These are phyloP conservation scores for Serendipita indica DNA, from an alignment of 768 basidiomycete genomes.

Conservation along the genomic window DNA sequence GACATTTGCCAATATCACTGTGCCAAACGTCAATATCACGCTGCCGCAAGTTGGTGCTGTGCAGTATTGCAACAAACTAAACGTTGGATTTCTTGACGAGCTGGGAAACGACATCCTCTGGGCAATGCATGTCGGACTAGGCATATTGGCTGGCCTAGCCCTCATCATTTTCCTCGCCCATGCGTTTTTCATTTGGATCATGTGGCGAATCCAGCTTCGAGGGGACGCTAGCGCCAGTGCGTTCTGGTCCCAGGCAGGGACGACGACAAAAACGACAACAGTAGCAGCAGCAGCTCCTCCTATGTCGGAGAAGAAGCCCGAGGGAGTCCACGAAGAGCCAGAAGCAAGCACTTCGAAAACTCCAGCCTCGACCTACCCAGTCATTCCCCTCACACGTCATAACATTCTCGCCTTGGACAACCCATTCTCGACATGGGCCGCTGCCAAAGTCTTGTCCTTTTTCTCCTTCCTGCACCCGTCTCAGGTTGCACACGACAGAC, in stretches of 20 bases:
- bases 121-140: constrained; percentile 61
- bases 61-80: constrained; percentile 61
- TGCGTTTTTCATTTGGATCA: constrained; percentile 74
- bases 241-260: neutral
- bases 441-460: neutral
- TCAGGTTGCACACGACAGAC: constrained; percentile 46
- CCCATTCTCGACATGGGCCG: neutral
- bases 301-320: neutral
- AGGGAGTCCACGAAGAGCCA: neutral
- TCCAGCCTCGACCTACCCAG: neutral
- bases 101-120: constrained; percentile 67
- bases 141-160: constrained; percentile 59
- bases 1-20: too few relatives aligned
- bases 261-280: neutral
- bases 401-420: neutral
- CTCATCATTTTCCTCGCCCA: constrained; percentile 59
- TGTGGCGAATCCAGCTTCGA: constrained; percentile 54
- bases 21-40: constrained; percentile 46
- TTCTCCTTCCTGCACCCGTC: constrained; percentile 35
- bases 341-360: neutral
- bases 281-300: neutral
- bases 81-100: constrained; percentile 76
- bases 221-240: neutral
- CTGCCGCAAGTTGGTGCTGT: constrained; percentile 56
- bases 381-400: neutral